Conservation (phyloP, 2,329 filamentous ascomycete genomes). For the Escovopsis sp. region DNA sequence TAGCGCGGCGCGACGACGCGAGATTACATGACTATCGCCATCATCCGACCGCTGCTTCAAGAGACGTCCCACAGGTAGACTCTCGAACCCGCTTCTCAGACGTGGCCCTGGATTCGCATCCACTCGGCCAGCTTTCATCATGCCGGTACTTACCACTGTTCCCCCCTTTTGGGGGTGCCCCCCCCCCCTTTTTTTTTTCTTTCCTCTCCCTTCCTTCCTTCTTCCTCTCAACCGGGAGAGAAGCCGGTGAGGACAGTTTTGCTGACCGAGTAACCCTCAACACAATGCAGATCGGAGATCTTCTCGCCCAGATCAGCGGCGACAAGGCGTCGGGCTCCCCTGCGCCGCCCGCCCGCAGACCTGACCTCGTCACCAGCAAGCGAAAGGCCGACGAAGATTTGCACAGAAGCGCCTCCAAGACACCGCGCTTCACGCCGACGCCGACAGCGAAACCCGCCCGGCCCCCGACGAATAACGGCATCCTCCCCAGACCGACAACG, state of each 20-base stretch:
- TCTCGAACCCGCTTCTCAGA: too few relatives aligned
- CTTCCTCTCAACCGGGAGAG: too few relatives aligned
- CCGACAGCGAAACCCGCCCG: conserved; percentile 9
- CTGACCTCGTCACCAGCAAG: conserved; percentile 26
- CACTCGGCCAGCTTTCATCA: too few relatives aligned
- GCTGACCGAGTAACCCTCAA: neutral
- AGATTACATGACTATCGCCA: too few relatives aligned
- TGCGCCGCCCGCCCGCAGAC: conserved; percentile 15
- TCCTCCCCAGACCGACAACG: conserved; percentile 5
- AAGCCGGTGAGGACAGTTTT: too few relatives aligned
- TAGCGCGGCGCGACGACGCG: too few relatives aligned
- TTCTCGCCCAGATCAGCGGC: conserved; percentile 43
- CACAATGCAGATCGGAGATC: conserved; percentile 18
- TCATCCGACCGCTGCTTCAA: too few relatives aligned
- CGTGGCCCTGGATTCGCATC: too few relatives aligned
- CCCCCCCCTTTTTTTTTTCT: neutral
- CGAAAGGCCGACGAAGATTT: conserved; percentile 43
- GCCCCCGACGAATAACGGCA: conserved; percentile 7
- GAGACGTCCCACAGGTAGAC: too few relatives aligned
- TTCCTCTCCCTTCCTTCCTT: neutral
- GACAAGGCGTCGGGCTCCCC: conserved; percentile 27
- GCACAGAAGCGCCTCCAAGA: conserved; percentile 24
- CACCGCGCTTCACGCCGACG: conserved; percentile 18
- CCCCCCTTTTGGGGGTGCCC: too few relatives aligned
- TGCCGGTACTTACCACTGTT: too few relatives aligned